Evolutionary conservation across 495 filamentous ascomycete genomes (phyloP).

Genomic region (Bacidia rubella): DNA sequence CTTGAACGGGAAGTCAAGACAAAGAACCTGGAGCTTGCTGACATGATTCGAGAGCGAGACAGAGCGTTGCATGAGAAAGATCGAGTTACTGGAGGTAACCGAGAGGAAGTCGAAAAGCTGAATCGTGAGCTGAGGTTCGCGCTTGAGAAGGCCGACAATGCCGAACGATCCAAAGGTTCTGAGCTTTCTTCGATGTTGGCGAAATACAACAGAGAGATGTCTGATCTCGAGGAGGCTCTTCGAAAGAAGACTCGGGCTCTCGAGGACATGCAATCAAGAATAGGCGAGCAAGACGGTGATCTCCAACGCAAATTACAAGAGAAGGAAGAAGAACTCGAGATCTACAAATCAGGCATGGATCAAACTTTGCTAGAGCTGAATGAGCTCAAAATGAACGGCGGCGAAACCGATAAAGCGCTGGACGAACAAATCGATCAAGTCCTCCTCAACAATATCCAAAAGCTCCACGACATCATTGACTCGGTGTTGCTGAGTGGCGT

Average conservation of each 20-base stretch:
- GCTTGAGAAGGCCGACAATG: conserved; percentile 81
- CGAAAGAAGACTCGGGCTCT: conserved; percentile 76
- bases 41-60: conserved; percentile 96
- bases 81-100: conserved; percentile 67
- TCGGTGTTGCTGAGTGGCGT: conserved; percentile 90
- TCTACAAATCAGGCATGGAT: conserved; percentile 94
- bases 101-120: conserved; percentile 88
- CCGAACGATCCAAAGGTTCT: conserved; percentile 80
- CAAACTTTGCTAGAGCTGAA: conserved; percentile 83
- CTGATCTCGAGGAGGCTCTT: conserved; percentile 85
- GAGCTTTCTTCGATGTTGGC: conserved; percentile 88
- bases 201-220: conserved; percentile 94
- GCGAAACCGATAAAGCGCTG: conserved; percentile 65
- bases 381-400: conserved; percentile 57
- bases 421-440: conserved; percentile 86
- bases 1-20: conserved; percentile 95
- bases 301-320: conserved; percentile 71
- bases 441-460: conserved; percentile 68
- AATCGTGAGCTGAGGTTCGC: conserved; percentile 94
- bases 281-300: conserved; percentile 70
- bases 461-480: conserved; percentile 96
- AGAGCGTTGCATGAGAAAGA: conserved; percentile 90
- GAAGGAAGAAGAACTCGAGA: conserved; percentile 94
- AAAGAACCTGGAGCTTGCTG: conserved; percentile 93
- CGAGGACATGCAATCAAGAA: conserved; percentile 66